These are phyloP conservation scores for Metarhizium anisopliae DNA, from an alignment of 2,329 filamentous ascomycete genomes.

Conservation along the genomic window DNA sequence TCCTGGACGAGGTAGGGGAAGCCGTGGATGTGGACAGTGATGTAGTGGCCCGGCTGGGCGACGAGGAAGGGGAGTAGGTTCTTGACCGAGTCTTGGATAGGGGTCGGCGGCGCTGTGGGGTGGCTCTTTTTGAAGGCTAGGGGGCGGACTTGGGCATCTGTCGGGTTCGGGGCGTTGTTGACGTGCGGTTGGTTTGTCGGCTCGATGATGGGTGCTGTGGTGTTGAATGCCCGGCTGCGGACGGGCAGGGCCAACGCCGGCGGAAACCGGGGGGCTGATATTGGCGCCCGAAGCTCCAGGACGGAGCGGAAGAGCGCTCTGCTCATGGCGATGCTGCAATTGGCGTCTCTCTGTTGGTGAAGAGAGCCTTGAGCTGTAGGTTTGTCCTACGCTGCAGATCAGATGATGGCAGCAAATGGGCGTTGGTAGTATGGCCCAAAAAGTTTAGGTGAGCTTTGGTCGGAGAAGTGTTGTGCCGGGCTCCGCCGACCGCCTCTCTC, in stretches of 20 bases:
- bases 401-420: slow-evolving; percentile 3
- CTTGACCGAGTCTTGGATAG: slow-evolving; percentile 46
- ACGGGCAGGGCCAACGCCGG: slow-evolving; percentile 15
- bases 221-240: slow-evolving; percentile 32
- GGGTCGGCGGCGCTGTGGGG: slow-evolving; percentile 22
- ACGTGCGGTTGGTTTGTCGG: slow-evolving; percentile 22
- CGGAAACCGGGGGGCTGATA: slow-evolving; percentile 10
- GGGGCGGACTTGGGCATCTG: slow-evolving; percentile 21
- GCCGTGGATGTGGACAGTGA: slow-evolving; percentile 71
- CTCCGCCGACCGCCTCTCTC: slow-evolving; percentile 9
- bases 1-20: slow-evolving; percentile 70
- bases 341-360: background rate
- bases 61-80: slow-evolving; percentile 61
- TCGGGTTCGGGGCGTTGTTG: slow-evolving; percentile 30
- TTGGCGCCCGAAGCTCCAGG: slow-evolving; percentile 46
- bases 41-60: slow-evolving; percentile 68
- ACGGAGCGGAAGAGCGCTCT: slow-evolving; percentile 55
- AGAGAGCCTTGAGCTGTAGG: slow-evolving; percentile 9
- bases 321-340: slow-evolving; percentile 35
- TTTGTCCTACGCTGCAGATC: background rate
- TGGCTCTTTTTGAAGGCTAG: slow-evolving; percentile 32
- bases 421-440: slow-evolving; percentile 6
- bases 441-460: slow-evolving; percentile 9
- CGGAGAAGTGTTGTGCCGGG: slow-evolving; percentile 27
- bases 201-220: slow-evolving; percentile 41